These are phyloP conservation scores for Cordyceps militaris DNA, from an alignment of 2,329 filamentous ascomycete genomes.

Conservation along the genomic window DNA sequence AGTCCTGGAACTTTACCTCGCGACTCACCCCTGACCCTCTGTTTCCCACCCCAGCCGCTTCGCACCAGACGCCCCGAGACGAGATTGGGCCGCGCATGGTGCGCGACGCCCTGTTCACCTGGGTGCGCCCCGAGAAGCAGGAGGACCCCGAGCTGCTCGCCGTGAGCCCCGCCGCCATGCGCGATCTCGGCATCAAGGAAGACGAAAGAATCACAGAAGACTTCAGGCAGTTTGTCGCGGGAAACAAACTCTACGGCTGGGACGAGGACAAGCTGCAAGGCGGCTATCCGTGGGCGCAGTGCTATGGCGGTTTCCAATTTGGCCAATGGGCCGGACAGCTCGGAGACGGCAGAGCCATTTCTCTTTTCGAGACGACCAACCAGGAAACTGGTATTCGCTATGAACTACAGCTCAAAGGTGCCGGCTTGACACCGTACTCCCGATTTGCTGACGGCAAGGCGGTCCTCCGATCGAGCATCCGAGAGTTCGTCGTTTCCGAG, in stretches of 20 bases:
- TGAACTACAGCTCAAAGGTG: slow-evolving; percentile 91
- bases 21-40: slow-evolving; percentile 66
- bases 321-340: slow-evolving; percentile 94
- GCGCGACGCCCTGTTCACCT: slow-evolving; percentile 79
- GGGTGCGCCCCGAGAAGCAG: slow-evolving; percentile 71
- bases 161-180: slow-evolving; percentile 70
- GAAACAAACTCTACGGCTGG: slow-evolving; percentile 77
- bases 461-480: slow-evolving; percentile 83
- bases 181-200: slow-evolving; percentile 67
- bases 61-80: slow-evolving; percentile 72
- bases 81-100: slow-evolving; percentile 76
- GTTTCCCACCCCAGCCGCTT: slow-evolving; percentile 73
- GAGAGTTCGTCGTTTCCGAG: slow-evolving; percentile 91
- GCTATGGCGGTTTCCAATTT: slow-evolving; percentile 78
- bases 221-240: slow-evolving; percentile 71
- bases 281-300: slow-evolving; percentile 96
- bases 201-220: slow-evolving; percentile 64
- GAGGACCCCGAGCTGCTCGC: slow-evolving; percentile 71
- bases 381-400: slow-evolving; percentile 64
- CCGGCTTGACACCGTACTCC: slow-evolving; percentile 87
- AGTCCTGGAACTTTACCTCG: slow-evolving; percentile 59
- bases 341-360: slow-evolving; percentile 90
- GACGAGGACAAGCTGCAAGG: slow-evolving; percentile 57
- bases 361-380: slow-evolving; percentile 83
- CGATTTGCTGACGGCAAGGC: slow-evolving; percentile 95